Percentiles rank a stretch among this genome's conserved stretches.
Conservation (phyloP, 768 basidiomycete species). For the Psilocybe cubensis region DNA sequence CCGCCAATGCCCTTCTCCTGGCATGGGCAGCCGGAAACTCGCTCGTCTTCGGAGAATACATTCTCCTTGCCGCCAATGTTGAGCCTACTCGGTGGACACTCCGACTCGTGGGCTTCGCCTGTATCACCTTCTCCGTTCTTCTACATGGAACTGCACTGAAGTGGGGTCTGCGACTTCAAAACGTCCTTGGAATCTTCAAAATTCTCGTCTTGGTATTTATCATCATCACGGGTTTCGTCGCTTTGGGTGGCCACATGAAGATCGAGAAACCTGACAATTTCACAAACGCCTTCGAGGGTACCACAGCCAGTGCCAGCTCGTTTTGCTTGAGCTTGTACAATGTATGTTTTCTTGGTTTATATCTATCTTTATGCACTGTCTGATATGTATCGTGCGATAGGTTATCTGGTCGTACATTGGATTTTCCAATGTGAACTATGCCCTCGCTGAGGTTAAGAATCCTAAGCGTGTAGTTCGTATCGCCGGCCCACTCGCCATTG, state of each 20-base stretch:
- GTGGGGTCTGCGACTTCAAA: conserved; percentile 64
- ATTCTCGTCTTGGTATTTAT: conserved; percentile 50
- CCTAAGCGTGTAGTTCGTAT: conserved; percentile 64
- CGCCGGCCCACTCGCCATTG: conserved; percentile 67
- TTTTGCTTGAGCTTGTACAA: conserved; percentile 58
- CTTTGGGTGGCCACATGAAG: conserved; percentile 38
- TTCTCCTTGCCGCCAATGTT: conserved; percentile 36
- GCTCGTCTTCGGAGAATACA: conserved; percentile 64
- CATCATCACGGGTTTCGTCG: conserved; percentile 51
- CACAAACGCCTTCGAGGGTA: conserved; percentile 42
- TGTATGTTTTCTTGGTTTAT: conserved; percentile 23
- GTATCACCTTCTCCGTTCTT: conserved; percentile 38
- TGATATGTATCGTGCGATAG: conserved; percentile 25
- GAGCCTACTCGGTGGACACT: conserved; percentile 34
- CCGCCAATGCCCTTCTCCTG: conserved; percentile 54
- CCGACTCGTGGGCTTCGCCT: conserved; percentile 37
- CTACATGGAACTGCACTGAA: conserved; percentile 49
- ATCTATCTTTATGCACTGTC: neutral
- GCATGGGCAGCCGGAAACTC: conserved; percentile 48
- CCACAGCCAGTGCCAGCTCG: conserved; percentile 48
- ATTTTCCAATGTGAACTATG: conserved; percentile 72
- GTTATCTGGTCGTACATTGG: conserved; percentile 58
- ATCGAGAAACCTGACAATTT: conserved; percentile 38
- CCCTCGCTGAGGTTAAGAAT: conserved; percentile 62
- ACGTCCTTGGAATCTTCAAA: conserved; percentile 64